A percentile compares a stretch with the other conserved stretches of the same genome.
Evolutionary conservation across 352 stramenopile species (phyloP).

Genomic region (Pythium insidiosum): DNA sequence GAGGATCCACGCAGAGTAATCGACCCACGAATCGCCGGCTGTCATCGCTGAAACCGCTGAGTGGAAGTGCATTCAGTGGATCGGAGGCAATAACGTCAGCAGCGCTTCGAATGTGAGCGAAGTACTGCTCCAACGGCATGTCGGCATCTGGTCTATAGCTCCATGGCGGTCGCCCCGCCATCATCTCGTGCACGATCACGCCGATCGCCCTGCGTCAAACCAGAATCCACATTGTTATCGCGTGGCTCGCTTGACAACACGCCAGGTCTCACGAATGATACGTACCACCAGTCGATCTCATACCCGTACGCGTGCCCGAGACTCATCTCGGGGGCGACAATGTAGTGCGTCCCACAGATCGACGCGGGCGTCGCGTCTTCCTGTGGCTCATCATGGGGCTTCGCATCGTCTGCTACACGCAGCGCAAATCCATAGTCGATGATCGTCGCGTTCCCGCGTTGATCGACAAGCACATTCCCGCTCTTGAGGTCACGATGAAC

Average conservation of each 20-base stretch:
- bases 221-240: too few relatives aligned
- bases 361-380: slow-evolving; percentile 21
- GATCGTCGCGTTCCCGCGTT: slow-evolving; percentile 32
- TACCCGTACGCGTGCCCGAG: slow-evolving; percentile 20
- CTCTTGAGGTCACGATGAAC: slow-evolving; percentile 81
- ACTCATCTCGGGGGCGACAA: slow-evolving; percentile 69
- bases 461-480: slow-evolving; percentile 55
- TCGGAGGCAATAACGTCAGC: slow-evolving; percentile 5
- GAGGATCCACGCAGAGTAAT: slow-evolving; percentile 20
- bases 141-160: slow-evolving; percentile 45
- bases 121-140: slow-evolving; percentile 2
- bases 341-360: slow-evolving; percentile 64
- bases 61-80: background rate
- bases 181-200: slow-evolving; percentile 74
- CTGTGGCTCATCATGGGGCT: slow-evolving; percentile 4
- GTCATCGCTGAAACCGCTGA: background rate
- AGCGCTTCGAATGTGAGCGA: slow-evolving; percentile 7
- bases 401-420: slow-evolving; percentile 30
- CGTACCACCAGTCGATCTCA: slow-evolving; percentile 67
- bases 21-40: slow-evolving; percentile 4
- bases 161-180: slow-evolving; percentile 51
- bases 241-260: too few relatives aligned
- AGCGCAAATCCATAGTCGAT: slow-evolving; percentile 77
- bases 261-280: too few relatives aligned
- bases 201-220: slow-evolving; percentile 52